phyloP scores from a whole-genome alignment of 148 eudicot genomes.

The Heliosperma pusillum region DNA sequence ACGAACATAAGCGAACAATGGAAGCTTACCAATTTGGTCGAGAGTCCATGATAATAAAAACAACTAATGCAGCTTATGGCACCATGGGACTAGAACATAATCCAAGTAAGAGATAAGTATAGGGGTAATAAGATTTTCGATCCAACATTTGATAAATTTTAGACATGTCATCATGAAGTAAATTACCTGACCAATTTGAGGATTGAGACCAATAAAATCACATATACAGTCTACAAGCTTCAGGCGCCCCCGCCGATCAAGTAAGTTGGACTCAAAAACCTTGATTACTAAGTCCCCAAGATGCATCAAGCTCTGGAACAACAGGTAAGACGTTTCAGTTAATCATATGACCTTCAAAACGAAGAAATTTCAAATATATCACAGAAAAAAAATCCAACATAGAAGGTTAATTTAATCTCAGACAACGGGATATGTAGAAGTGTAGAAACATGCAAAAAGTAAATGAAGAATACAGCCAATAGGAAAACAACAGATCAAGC shows the following conservation, averaged over 20 bases:
- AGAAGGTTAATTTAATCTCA: background rate
- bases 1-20: background rate
- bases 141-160: background rate
- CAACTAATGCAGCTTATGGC: background rate
- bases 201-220: slow-evolving; percentile 59
- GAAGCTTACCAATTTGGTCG: background rate
- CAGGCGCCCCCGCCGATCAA: slow-evolving; percentile 78
- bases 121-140: background rate
- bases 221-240: slow-evolving; percentile 79
- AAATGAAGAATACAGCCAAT: background rate
- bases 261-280: slow-evolving; percentile 52
- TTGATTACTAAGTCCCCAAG: slow-evolving; percentile 67
- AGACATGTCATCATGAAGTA: slow-evolving; percentile 10
- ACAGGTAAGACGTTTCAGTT: slow-evolving; percentile 7
- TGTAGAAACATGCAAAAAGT: background rate
- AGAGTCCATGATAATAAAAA: background rate
- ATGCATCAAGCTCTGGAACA: slow-evolving; percentile 52
- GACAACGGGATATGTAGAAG: background rate
- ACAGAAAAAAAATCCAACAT: background rate
- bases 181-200: slow-evolving; percentile 80
- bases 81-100: background rate
- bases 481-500: no score
- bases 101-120: background rate
- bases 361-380: background rate
- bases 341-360: background rate